Evolutionary conservation across 176 grass and related monocot genomes (phyloP), one percentile per base, ranked within the genome.

Genomic region (Microstegium vimineum): DNA sequence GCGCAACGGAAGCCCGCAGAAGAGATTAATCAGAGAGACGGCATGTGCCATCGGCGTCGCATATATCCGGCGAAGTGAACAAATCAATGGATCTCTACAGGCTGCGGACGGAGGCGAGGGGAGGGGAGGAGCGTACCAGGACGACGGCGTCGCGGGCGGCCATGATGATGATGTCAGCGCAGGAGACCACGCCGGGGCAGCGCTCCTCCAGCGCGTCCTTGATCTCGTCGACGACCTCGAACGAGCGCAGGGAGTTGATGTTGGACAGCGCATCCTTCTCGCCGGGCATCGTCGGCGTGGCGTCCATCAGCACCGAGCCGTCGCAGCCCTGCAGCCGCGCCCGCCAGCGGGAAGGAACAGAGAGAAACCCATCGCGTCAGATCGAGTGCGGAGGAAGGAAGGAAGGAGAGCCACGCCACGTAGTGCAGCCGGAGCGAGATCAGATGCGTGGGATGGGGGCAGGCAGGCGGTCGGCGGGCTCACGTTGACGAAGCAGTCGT

Each of bases 401-500:
- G 54, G 22, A 25, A 35, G 15, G 62, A 10, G 16, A 76, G 71
- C 65, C 22, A 73, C 35, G 61, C 6, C 42, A 10, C 3, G 20
- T 2, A 6, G 13, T 9, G 69, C 66, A 13, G 10, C 8, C 45
- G 63, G 16, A 46, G 60, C 5, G 30, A 22, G 35, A 10, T 17
- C 0, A 30, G 57, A 13, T 10, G 41, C 66, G 66, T 13, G 4
- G 65, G 33, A 3, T 1, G 26, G 30, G 27, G 5, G n/a, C n/a
- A n/a, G n/a, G n/a, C 5, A 10, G 28, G 62, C 27, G 20, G 22
- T 12, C 0, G 8, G 5, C 13, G 12, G 14, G 6, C 81, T 87
- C 74, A 99, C 96, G 88, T 95, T 99, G 63, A 99, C 96, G 83
- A 99, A 99, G 87, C 96, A 99, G 79, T 99, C 96, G 69, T 99